Base-by-base conservation (phyloP, 805 yeast genomes). In the Nakazawaea wyomingensis region DNA sequence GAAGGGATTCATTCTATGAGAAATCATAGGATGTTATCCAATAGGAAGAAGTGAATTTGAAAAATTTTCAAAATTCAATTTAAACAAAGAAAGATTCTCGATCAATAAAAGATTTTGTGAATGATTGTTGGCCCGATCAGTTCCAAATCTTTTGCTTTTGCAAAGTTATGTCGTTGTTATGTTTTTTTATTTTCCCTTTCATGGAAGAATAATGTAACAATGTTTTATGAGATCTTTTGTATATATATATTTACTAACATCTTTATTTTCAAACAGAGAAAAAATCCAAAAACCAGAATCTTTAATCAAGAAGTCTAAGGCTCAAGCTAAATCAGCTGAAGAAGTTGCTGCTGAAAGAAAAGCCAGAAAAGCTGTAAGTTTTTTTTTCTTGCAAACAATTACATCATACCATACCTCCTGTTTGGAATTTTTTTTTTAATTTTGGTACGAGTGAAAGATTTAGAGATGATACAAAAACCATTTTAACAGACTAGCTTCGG, bases 361-460 rank as follows among this genome's bases (percentile, higher is more conserved):
- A 65, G 84, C 81, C 55, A 78, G 88, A 70, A 76, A 79, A 72
- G 80, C 79, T 64, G 95, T 85, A 84, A 70, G 95, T 85, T 68
- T 51, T 37, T 31, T 9, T 36, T 14, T 36, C 30, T 19, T n/a
- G n/a, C n/a, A n/a, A n/a, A n/a, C n/a, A n/a, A n/a, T n/a, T n/a
- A n/a, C n/a, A n/a, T n/a, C n/a, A n/a, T n/a, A n/a, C n/a, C n/a
- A n/a, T n/a, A n/a, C n/a, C n/a, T n/a, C n/a, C n/a, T n/a, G n/a
- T 32, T 10, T 9, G 26, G 5, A 37, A 13, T 16, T 40, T 38
- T 8, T 13, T 26, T 31, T 22, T 31, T 31, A 43, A 19, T 22
- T 14, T 16, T n/a, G n/a, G 20, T 22, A 13, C 18, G 13, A 19
- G n/a, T 34, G 29, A 35, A 33, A 39, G 39, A 34, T 45, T 48